Base-by-base conservation (phyloP, 495 filamentous ascomycete genomes). In the Umbilicaria muhlenbergii region DNA sequence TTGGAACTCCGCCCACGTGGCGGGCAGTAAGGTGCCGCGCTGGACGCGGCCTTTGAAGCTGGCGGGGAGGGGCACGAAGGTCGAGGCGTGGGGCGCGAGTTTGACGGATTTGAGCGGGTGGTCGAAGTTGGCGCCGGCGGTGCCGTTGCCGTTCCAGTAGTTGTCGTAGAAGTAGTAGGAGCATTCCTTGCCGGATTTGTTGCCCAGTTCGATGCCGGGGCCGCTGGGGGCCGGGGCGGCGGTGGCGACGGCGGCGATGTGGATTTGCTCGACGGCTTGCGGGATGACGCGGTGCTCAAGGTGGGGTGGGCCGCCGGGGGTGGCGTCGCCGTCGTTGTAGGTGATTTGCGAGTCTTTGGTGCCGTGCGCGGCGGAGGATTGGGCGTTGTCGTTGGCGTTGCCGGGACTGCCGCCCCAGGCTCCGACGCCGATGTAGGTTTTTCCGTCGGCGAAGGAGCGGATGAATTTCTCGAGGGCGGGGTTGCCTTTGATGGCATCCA, bases 1-100 rank as follows among this genome's bases (percentile, higher is more conserved):
- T 47, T 67, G 64, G 48, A 67, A 67, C 36, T 67, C 64, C 5
- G 52, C 57, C 64, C 64, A 67, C 3, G 64, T 67, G 11, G 60
- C 54, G 0, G 63, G 63, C 8, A 55, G 54, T 16, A 50, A 48
- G 32, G 52, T 58, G 10, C 61, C 61, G 38, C 64, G 61, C 50
- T 66, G 64, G 2, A 67, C 64, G 15, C 64, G 60, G 38, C 64
- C 64, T 49, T 67, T 67, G 56, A 67, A 67, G 17, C 24, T 28
- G 0, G 54, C 17, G 14, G 39, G 28, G 1, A 67, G 57, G 14
- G 51, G 19, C 17, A 66, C 60, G 46, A 58, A 56, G 13, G 55
- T 49, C 11, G 48, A 52, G 33, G 39, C 32, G 32, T 56, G 53
- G 11, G 60, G 48, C 2, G 28, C 43, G n/a, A 67, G 40, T 5